Conservation (phyloP, 495 filamentous ascomycete species). For the Hypoxylon perforatum region DNA sequence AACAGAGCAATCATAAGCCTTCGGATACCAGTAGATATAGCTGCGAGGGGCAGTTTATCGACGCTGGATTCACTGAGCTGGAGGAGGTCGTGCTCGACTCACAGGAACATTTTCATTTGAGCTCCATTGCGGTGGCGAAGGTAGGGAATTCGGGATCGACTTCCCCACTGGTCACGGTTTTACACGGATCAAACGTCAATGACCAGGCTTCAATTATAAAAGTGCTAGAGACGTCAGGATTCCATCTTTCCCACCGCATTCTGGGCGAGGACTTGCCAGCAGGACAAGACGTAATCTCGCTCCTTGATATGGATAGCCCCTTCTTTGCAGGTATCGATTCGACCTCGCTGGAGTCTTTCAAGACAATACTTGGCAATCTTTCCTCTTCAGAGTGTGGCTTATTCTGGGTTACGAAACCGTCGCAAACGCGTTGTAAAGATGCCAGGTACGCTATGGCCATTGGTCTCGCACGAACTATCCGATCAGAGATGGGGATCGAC, state of each 20-base stretch:
- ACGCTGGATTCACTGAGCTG: too few relatives aligned
- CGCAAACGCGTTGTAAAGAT: slow-evolving; percentile 50
- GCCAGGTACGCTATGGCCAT: slow-evolving; percentile 51
- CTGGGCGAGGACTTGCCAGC: slow-evolving; percentile 22
- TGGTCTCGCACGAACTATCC: slow-evolving; percentile 55
- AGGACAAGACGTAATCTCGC: slow-evolving; percentile 47
- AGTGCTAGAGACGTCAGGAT: slow-evolving; percentile 25
- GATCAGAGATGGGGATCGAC: slow-evolving; percentile 51
- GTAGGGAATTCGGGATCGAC: too few relatives aligned
- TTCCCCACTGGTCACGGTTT: too few relatives aligned
- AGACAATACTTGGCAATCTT: slow-evolving; percentile 1
- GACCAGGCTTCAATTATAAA: slow-evolving; percentile 23
- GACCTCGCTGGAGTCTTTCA: too few relatives aligned
- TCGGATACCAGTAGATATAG: too few relatives aligned
- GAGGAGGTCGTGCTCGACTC: too few relatives aligned
- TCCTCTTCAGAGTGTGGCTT: slow-evolving; percentile 5
- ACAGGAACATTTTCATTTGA: too few relatives aligned
- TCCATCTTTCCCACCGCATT: too few relatives aligned
- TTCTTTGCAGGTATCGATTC: slow-evolving; percentile 40
- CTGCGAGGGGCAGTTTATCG: too few relatives aligned
- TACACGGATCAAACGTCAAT: too few relatives aligned
- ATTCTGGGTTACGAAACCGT: slow-evolving; percentile 56
- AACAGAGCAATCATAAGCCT: too few relatives aligned
- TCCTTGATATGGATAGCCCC: slow-evolving; percentile 47
- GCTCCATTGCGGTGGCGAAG: too few relatives aligned